Evolutionary conservation across 768 basidiomycete genomes (phyloP), one percentile per base, ranked within the genome.

Genomic region (Boletus reticulatus): DNA sequence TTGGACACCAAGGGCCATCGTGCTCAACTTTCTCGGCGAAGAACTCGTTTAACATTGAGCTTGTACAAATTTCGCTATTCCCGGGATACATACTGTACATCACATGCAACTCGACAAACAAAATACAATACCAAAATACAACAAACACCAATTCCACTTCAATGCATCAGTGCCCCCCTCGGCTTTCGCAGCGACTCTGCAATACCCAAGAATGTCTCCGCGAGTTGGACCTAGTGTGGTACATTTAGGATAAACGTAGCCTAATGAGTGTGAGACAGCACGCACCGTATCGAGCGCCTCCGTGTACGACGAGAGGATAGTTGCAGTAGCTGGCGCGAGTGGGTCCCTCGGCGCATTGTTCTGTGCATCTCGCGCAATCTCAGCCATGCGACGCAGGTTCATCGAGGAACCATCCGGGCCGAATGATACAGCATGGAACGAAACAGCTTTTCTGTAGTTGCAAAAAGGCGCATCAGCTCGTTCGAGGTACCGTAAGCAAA

Each of bases 401-500:
- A 9, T 42, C 42, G 57, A 62, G 10, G 42, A 62, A 32, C 11
- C 37, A 13, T 69, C 60, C 34, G 69, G 68, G 5, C 82, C 84
- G 39, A 86, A 85, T 0, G 80, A 76, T n/a, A 86, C 79, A 0
- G 83, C 65, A 43, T 85, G 84, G 62, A 86, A 80, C 0, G 83
- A 82, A 1, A 83, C 68, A 1, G 82, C 68, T 69, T 81, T 80
- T 13, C 84, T 85, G 42, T 11, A 12, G 11, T 13, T 11, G 34
- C 16, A 3, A 36, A 0, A 4, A 20, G 38, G 16, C 46, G 22
- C 13, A 19, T 59, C 37, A 53, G 48, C 20, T 41, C 12, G 17
- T 8, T 24, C 4, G 20, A 34, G 7, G 0, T 16, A 36, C 4
- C 19, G 1, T 7, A 7, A 3, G n/a, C 0, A 27, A n/a, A 38